These are phyloP conservation scores for Lactifluus volemus DNA, from an alignment of 768 basidiomycete species.

Conservation along the genomic window DNA sequence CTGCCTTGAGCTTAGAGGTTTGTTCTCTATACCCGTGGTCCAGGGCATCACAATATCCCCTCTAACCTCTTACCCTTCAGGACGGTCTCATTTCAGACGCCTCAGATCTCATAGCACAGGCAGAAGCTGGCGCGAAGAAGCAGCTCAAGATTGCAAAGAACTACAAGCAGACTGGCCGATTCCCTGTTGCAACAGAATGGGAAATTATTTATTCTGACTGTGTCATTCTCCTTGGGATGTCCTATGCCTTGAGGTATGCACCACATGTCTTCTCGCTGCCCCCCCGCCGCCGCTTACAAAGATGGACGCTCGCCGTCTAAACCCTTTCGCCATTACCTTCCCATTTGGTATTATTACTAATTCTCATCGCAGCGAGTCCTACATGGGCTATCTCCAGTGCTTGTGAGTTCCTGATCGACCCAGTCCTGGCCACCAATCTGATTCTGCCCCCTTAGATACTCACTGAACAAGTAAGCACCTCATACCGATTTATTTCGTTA, in stretches of 20 bases:
- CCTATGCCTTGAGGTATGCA: slow-evolving; percentile 56
- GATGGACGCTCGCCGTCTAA: background rate
- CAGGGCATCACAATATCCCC: background rate
- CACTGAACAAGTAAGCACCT: slow-evolving; percentile 44
- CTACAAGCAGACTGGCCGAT: slow-evolving; percentile 31
- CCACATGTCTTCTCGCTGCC: background rate
- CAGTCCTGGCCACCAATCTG: background rate
- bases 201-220: slow-evolving; percentile 71
- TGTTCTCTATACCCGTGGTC: background rate
- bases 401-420: slow-evolving; percentile 38
- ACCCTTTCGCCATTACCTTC: background rate
- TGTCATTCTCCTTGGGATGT: slow-evolving; percentile 60
- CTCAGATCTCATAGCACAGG: slow-evolving; percentile 40
- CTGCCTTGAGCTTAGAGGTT: slow-evolving; percentile 77
- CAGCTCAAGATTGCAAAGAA: slow-evolving; percentile 34
- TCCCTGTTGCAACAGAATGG: slow-evolving; percentile 61
- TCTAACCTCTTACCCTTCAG: slow-evolving; percentile 27
- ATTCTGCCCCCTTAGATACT: slow-evolving; percentile 27
- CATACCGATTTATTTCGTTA: background rate
- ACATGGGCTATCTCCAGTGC: slow-evolving; percentile 73
- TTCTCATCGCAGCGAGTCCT: slow-evolving; percentile 50
- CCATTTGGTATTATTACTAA: background rate
- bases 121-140: slow-evolving; percentile 55
- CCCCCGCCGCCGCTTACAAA: background rate
- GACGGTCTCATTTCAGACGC: slow-evolving; percentile 58